Base-by-base conservation (phyloP, 331 rosid species). In the Malus hybrid region DNA sequence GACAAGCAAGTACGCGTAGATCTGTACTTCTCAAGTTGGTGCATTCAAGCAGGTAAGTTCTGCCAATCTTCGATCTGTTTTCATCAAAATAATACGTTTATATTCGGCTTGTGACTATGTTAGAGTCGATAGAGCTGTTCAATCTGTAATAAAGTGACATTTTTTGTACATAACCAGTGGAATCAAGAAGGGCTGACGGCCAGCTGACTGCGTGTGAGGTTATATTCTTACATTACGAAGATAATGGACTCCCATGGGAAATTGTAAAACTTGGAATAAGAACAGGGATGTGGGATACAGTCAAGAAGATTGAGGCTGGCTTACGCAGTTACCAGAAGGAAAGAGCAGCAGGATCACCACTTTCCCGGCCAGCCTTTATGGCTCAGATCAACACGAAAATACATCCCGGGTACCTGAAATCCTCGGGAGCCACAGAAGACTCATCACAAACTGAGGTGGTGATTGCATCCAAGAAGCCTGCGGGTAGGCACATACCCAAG, bases 231-330 rank as follows among this genome's bases (percentile, higher is more conserved):
- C 99, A 94, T 72, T 78, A 90, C 2, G 98, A 93, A 82, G 98
- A 91, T 78, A 88, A 85, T 96, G 93, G 98, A 6, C 90, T 93
- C 22, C 96, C 98, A 9, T 88, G 98, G 97, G 95, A 93, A 82
- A 85, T 93, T 15, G 93, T 90, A 1, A 94, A 94, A 77, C 92
- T 92, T 11, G 97, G 96, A 70, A 85, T 94, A 34, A 87, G 88
- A 67, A 92, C 87, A 81, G 97, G 96, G 6, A 87, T 92, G 93
- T 92, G 97, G 97, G 97, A 93, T 65, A 89, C 97, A 27, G 97
- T 92, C 29, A 85, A 85, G 91, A 94, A 92, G 87, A 85, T 92
- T 10, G 99, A 92, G 12, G 89, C 93, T 3, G 97, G 89, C 39
- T 78, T 94, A 56, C 90, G 91, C 7, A 65, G 63, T 7, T 94